These are phyloP conservation scores for Chlorencoelia australis DNA, from an alignment of 2,329 filamentous ascomycete species.

Conservation along the genomic window DNA sequence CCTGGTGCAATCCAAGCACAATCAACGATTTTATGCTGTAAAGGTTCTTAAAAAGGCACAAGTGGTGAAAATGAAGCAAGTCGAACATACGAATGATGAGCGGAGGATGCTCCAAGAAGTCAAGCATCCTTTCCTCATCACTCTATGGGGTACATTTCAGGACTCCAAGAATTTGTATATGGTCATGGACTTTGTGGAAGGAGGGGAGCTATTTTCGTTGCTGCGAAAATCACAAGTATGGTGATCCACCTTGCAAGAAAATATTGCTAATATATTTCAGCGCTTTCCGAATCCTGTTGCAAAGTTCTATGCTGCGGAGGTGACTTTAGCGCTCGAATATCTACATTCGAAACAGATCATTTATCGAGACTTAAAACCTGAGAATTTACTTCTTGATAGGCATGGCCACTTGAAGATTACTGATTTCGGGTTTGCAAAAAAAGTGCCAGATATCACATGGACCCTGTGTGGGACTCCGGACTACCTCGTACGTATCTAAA, in stretches of 20 bases:
- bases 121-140: slow-evolving; percentile 96
- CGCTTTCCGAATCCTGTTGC: slow-evolving; percentile 97
- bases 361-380: slow-evolving; percentile 93
- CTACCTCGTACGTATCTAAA: too few species aligned
- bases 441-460: slow-evolving; percentile 98
- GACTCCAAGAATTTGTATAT: slow-evolving; percentile 95
- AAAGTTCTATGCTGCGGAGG: slow-evolving; percentile 98
- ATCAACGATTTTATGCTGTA: slow-evolving; percentile 94
- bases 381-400: slow-evolving; percentile 83
- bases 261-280: slow-evolving; percentile 36
- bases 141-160: slow-evolving; percentile 96
- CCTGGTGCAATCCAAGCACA: slow-evolving; percentile 94
- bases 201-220: slow-evolving; percentile 92
- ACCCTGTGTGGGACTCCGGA: slow-evolving; percentile 96
- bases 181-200: slow-evolving; percentile 99
- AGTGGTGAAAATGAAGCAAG: slow-evolving; percentile 99
- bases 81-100: slow-evolving; percentile 98
- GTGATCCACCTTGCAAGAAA: slow-evolving; percentile 1
- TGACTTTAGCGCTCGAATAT: slow-evolving; percentile 91
- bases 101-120: slow-evolving; percentile 91
- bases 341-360: slow-evolving; percentile 93
- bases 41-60: slow-evolving; percentile 98
- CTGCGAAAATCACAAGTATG: slow-evolving; percentile 79
- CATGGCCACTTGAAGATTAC: slow-evolving; percentile 96
- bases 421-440: slow-evolving; percentile 97